Percentiles rank a stretch among this genome's conserved stretches.
Conservation (phyloP, 1,284 basidiomycete species). For the Phylloporus sp. region DNA sequence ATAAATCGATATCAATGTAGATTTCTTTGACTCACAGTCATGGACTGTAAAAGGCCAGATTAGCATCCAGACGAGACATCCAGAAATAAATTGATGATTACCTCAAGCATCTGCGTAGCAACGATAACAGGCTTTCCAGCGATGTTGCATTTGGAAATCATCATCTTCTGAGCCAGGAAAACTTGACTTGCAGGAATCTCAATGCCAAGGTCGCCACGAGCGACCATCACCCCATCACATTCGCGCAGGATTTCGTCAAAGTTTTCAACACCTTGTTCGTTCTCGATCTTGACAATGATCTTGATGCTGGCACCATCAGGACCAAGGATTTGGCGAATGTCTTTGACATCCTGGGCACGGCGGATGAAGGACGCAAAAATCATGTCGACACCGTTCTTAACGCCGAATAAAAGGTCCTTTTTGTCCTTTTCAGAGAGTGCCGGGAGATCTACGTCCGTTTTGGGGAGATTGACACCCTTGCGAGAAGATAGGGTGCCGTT, state of each 20-base stretch:
- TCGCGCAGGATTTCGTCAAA: conserved; percentile 96
- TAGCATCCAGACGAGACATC: conserved; percentile 10
- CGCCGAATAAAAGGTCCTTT: conserved; percentile 93
- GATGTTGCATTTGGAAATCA: conserved; percentile 98
- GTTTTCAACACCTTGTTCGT: conserved; percentile 96
- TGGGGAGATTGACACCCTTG: conserved; percentile 99
- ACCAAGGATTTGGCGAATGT: conserved; percentile 91
- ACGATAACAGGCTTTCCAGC: conserved; percentile 98
- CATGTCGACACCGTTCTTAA: conserved; percentile 99
- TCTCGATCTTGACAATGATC: conserved; percentile 99
- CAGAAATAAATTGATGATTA: conserved; percentile 40
- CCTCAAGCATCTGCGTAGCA: conserved; percentile 99
- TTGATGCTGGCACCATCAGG: conserved; percentile 93
- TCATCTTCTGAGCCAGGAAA: conserved; percentile 99
- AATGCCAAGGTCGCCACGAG: conserved; percentile 96
- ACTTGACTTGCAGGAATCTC: conserved; percentile 98
- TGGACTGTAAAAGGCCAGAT: conserved; percentile 60
- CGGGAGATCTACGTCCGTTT: conserved; percentile 97
- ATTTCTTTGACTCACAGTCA: conserved; percentile 70
- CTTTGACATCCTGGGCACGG: conserved; percentile 87
- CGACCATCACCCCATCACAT: conserved; percentile 98
- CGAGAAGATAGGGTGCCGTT: conserved; percentile 93
- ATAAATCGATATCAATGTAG: conserved; percentile 2
- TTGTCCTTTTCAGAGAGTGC: conserved; percentile 99
- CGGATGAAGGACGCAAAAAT: conserved; percentile 98